Evolutionary conservation across 768 basidiomycete genomes (phyloP), one percentile per base, ranked within the genome.

Genomic region (Peribolospora baueri): DNA sequence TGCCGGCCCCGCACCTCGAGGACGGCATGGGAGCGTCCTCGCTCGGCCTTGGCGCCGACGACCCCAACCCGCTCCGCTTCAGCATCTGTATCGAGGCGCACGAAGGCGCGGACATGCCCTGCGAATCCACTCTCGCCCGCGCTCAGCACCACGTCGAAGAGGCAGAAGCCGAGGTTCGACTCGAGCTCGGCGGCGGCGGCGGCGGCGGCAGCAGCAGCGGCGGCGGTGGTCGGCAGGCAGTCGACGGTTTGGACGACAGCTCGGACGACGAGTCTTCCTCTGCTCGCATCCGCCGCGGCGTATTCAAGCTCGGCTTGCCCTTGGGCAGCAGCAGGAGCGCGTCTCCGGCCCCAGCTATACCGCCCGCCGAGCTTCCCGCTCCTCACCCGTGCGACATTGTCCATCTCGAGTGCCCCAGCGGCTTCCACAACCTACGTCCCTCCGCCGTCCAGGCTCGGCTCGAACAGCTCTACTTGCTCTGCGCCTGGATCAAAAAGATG

Each of bases 81-180:
- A 80, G 86, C 62, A 76, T 91, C 47, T 88, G 84, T 65, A 75
- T 91, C 58, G 85, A 91, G 68, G 84, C 83, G 63, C 81, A 83
- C 62, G 84, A 88, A 59, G 70, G 76, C 42, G 82, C 83, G 2
- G 77, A 79, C 10, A 80, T 82, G 66, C 82, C 85, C n/a, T 56
- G 72, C 48, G 13, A 14, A 51, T 1, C 56, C 55, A 38, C 45
- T 56, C 38, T 4, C 38, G 7, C 39, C 55, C 4, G 7, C 42
- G 38, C 6, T 51, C 4, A 56, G 55, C 53, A 42, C 40, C 13
- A n/a, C 8, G 42, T 50, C 51, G 59, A 54, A 3, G 56, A 55
- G 39, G 56, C 54, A 9, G 48, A 41, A 48, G 56, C 57, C 10
- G 59, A 58, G 41, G 55, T 58, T 25, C 53, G 48, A 11, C 53